These are phyloP conservation scores for Boletus vermiculosoides DNA, from an alignment of 768 basidiomycete genomes.

Conservation along the genomic window DNA sequence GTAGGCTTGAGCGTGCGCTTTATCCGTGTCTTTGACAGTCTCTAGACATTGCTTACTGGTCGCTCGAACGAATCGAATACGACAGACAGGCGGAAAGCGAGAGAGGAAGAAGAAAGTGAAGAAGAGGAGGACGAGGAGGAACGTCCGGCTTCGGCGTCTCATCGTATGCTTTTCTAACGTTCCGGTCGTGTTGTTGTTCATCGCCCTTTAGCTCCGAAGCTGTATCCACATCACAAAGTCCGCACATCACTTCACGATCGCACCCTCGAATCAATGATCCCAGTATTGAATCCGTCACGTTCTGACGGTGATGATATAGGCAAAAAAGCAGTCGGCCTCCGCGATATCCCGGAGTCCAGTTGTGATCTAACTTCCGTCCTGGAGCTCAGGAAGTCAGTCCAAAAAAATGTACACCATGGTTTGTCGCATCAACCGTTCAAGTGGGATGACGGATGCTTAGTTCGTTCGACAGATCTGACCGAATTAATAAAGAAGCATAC, in stretches of 20 bases:
- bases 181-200: constrained; percentile 3
- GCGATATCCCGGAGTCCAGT: constrained; percentile 69
- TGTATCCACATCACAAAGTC: constrained; percentile 84
- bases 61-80: constrained; percentile 37
- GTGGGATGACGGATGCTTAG: not conserved
- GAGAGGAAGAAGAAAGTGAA: constrained; percentile 38
- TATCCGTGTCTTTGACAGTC: not conserved
- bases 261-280: constrained; percentile 95
- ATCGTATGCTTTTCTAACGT: constrained; percentile 19
- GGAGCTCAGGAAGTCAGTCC: constrained; percentile 56
- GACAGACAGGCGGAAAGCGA: constrained; percentile 33
- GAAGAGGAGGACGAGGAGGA: constrained; percentile 34
- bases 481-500: constrained; percentile 85
- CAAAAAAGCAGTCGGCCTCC: constrained; percentile 30
- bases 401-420: constrained; percentile 71
- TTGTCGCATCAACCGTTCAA: constrained; percentile 23
- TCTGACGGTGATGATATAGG: constrained; percentile 28
- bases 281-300: constrained; percentile 55
- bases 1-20: constrained; percentile 30
- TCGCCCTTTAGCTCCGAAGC: constrained; percentile 40
- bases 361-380: constrained; percentile 76
- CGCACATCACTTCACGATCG: constrained; percentile 84
- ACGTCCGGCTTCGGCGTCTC: constrained; percentile 23
- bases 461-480: constrained; percentile 55
- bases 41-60: constrained; percentile 61